A percentile compares a stretch with the other conserved stretches of the same genome.
phyloP scores from a whole-genome alignment of 2,329 filamentous ascomycete species.

The Arthrobotrys conoides region DNA sequence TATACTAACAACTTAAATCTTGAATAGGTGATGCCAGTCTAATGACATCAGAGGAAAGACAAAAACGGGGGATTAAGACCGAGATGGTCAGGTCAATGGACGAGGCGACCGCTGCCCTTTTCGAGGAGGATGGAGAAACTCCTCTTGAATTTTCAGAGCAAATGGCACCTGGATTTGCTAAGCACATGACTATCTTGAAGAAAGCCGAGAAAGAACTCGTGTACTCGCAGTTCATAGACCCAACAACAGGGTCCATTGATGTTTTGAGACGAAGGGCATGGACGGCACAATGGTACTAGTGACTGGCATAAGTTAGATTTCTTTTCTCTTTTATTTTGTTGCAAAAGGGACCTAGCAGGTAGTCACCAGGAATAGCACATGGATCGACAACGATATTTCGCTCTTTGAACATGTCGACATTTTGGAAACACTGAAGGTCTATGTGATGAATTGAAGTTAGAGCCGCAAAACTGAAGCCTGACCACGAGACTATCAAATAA shows the following conservation, averaged over 20 bases:
- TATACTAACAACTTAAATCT: constrained; percentile 10
- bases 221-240: constrained; percentile 72
- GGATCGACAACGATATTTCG: too few relatives aligned
- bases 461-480: too few relatives aligned
- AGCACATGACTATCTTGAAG: constrained; percentile 19
- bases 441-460: too few relatives aligned
- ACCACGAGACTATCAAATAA: too few relatives aligned
- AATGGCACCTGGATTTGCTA: constrained; percentile 67
- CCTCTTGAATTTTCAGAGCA: constrained; percentile 67
- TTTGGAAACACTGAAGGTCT: too few relatives aligned
- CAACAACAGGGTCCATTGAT: constrained; percentile 73
- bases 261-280: constrained; percentile 71
- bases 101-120: constrained; percentile 72
- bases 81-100: constrained; percentile 73
- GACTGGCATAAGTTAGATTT: not conserved
- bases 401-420: too few relatives aligned
- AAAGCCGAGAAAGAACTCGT: constrained; percentile 66
- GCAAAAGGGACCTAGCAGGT: too few relatives aligned
- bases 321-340: too few relatives aligned
- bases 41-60: constrained; percentile 70
- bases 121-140: constrained; percentile 67
- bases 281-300: constrained; percentile 77
- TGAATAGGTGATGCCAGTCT: constrained; percentile 70
- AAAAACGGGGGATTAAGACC: constrained; percentile 71
- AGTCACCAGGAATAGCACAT: too few relatives aligned